A percentile compares a stretch with the other conserved stretches of the same genome.
phyloP scores from a whole-genome alignment of 2,329 filamentous ascomycete species.

The Anthostomella pinea region DNA sequence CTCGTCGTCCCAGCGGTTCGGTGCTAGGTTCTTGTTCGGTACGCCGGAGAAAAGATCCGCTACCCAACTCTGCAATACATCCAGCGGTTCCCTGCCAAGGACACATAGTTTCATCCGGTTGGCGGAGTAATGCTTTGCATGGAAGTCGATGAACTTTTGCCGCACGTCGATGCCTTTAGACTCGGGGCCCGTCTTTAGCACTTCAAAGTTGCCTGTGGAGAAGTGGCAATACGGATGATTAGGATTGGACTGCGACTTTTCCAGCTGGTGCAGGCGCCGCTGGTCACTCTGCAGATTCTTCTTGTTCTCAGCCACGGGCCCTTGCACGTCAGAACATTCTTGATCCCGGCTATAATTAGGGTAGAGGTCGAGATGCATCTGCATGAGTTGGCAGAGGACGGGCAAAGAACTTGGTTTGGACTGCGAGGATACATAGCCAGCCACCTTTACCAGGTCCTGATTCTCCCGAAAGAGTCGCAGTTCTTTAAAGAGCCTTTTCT shows the following conservation, averaged over 20 bases:
- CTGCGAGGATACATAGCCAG: no score
- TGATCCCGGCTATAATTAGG: no score
- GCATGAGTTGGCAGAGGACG: no score
- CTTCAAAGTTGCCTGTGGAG: slow-evolving; percentile 84
- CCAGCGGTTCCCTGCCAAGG: slow-evolving; percentile 75
- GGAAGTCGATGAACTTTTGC: slow-evolving; percentile 89
- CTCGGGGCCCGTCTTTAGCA: slow-evolving; percentile 79
- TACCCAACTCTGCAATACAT: slow-evolving; percentile 81
- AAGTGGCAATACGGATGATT: slow-evolving; percentile 89
- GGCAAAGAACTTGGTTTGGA: no score
- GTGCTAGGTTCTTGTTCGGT: slow-evolving; percentile 74
- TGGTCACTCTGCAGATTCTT: slow-evolving; percentile 91
- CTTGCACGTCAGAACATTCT: no score
- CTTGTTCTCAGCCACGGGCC: slow-evolving; percentile 96
- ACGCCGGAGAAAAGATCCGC: slow-evolving; percentile 78
- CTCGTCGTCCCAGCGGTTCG: slow-evolving; percentile 53
- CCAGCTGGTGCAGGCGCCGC: slow-evolving; percentile 87
- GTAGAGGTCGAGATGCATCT: no score
- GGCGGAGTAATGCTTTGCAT: slow-evolving; percentile 84
- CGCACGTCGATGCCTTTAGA: slow-evolving; percentile 78
- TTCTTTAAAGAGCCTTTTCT: no score
- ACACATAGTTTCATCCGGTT: slow-evolving; percentile 93
- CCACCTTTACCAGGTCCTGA: no score
- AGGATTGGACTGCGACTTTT: slow-evolving; percentile 81
- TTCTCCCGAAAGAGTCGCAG: no score